phyloP scores from a whole-genome alignment of 768 basidiomycete species.

The Pisolithus sp. region DNA sequence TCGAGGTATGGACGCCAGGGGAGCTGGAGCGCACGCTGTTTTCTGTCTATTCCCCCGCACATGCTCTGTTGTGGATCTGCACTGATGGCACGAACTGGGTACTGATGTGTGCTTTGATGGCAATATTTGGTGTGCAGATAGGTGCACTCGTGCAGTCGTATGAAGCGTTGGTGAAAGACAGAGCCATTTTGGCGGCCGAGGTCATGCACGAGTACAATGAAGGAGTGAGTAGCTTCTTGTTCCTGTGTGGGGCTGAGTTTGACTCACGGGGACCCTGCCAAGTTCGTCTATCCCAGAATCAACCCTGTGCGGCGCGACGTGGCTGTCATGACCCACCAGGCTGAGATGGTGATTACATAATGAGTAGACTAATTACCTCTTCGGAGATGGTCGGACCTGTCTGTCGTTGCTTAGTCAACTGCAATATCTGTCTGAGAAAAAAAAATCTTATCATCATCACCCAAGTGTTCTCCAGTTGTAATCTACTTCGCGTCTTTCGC shows the following conservation, averaged over 20 bases:
- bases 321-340: constrained; percentile 80
- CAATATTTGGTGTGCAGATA: constrained; percentile 59
- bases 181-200: constrained; percentile 66
- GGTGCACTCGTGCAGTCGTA: constrained; percentile 35
- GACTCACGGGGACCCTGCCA: background rate
- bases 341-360: constrained; percentile 67
- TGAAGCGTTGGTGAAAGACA: constrained; percentile 65
- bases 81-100: constrained; percentile 73
- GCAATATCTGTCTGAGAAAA: no score
- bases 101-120: constrained; percentile 63
- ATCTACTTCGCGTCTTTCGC: no score
- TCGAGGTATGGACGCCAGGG: constrained; percentile 74
- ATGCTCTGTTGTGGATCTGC: constrained; percentile 67
- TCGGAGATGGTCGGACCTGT: no score
- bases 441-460: no score
- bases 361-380: constrained; percentile 15
- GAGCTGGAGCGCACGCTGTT: constrained; percentile 66
- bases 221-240: constrained; percentile 42
- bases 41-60: constrained; percentile 72
- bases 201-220: constrained; percentile 82
- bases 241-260: background rate
- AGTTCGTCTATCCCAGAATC: constrained; percentile 83
- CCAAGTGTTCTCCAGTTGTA: no score
- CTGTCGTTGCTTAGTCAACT: no score
- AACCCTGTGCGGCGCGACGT: constrained; percentile 73